Conservation (phyloP, 2,329 filamentous ascomycete genomes). For the Exophiala viscosa region DNA sequence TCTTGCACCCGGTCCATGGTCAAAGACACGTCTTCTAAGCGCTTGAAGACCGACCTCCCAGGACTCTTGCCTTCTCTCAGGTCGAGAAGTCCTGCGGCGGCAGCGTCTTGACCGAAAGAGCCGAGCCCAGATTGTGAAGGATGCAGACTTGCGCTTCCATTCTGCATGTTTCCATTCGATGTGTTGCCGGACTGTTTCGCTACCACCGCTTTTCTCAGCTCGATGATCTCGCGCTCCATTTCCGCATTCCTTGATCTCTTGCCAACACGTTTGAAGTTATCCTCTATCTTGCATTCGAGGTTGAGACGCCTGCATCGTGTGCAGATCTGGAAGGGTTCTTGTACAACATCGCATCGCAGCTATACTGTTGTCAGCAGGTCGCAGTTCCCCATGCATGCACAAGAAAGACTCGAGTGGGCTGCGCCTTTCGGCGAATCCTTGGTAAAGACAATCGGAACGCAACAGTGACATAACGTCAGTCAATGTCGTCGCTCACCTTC, state of each 20-base stretch:
- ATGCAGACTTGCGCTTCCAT: conserved; percentile 5
- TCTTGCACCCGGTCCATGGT: conserved; percentile 42
- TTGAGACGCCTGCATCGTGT: conserved; percentile 60
- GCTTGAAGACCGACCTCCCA: conserved; percentile 39
- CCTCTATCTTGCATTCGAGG: conserved; percentile 63
- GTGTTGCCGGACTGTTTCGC: conserved; percentile 24
- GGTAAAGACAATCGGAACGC: no score
- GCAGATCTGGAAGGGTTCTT: conserved; percentile 61
- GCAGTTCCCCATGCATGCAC: no score
- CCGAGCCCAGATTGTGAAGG: conserved; percentile 12
- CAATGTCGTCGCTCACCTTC: conserved; percentile 50
- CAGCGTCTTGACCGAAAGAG: conserved; percentile 43
- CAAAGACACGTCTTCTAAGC: conserved; percentile 50
- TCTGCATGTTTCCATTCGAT: conserved; percentile 7
- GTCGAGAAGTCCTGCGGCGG: conserved; percentile 49
- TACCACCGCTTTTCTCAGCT: conserved; percentile 48
- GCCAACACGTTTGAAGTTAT: conserved; percentile 65
- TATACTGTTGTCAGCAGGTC: conserved; percentile 32
- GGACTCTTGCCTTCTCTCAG: conserved; percentile 38
- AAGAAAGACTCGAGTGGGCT: not conserved
- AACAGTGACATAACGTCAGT: not conserved
- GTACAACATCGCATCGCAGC: conserved; percentile 65
- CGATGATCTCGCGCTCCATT: conserved; percentile 58
- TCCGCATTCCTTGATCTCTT: conserved; percentile 64
- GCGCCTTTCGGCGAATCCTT: no score